Percentiles rank a stretch among this genome's conserved stretches.
Conservation (phyloP, 768 basidiomycete genomes). For the Pleurotus sapidus region DNA sequence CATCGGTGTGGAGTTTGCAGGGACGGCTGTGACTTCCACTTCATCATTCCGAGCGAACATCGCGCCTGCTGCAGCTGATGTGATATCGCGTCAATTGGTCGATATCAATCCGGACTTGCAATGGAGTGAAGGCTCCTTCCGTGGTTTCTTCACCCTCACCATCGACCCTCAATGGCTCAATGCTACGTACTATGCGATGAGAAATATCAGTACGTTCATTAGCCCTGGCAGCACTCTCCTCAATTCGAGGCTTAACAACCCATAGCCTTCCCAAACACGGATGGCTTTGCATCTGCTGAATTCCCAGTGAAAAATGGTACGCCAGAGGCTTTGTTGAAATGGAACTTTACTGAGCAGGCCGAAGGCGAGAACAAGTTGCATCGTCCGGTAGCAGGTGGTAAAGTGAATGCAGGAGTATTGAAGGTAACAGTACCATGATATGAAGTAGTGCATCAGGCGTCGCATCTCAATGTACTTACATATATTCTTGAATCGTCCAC, state of each 20-base stretch:
- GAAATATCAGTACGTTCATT: not conserved
- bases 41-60: slow-evolving; percentile 44
- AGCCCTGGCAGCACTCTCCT: slow-evolving; percentile 17
- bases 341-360: not conserved
- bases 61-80: slow-evolving; percentile 34
- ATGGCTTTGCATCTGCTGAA: slow-evolving; percentile 40
- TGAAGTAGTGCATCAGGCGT: too few relatives aligned
- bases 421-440: slow-evolving; percentile 19
- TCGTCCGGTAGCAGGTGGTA: slow-evolving; percentile 48
- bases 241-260: too few relatives aligned
- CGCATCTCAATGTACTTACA: too few relatives aligned
- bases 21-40: slow-evolving; percentile 53
- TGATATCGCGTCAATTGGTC: slow-evolving; percentile 33
- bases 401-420: slow-evolving; percentile 41
- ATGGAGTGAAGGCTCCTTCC: slow-evolving; percentile 58
- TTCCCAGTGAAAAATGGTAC: slow-evolving; percentile 33
- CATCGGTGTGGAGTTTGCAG: slow-evolving; percentile 60
- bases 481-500: too few relatives aligned
- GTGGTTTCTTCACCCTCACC: slow-evolving; percentile 57
- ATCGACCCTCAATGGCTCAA: slow-evolving; percentile 41
- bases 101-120: slow-evolving; percentile 48
- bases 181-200: slow-evolving; percentile 54
- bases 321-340: not conserved
- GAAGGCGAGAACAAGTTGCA: slow-evolving; percentile 40
- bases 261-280: slow-evolving; percentile 7